Evolutionary conservation across 441 rosid species (phyloP).

Genomic region (Dalechampia spathulata): DNA sequence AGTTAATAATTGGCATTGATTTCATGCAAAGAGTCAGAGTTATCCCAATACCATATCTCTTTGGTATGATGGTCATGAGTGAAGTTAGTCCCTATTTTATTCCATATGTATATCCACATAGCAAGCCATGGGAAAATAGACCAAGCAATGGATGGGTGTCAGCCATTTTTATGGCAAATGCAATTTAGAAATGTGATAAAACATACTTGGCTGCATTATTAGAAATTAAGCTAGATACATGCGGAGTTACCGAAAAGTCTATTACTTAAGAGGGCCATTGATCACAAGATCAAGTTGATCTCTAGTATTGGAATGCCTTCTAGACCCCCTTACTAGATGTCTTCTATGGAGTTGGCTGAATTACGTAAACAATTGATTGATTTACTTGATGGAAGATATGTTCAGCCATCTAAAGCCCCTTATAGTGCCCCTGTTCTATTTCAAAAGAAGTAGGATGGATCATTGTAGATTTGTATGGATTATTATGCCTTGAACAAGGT

Average conservation of each 20-base stretch:
- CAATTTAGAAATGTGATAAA: not conserved
- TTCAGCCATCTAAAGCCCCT: not conserved
- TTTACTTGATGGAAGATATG: not conserved
- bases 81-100: not conserved
- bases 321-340: not conserved
- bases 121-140: not conserved
- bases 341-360: not conserved
- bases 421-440: not conserved
- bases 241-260: not conserved
- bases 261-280: not conserved
- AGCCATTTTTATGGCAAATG: rapidly evolving
- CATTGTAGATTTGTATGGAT: too few relatives aligned
- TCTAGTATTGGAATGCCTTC: not conserved
- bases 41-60: not conserved
- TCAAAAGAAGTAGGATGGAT: not conserved
- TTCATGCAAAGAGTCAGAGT: not conserved
- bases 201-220: too few relatives aligned
- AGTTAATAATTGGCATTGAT: too few relatives aligned
- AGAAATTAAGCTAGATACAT: not conserved
- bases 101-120: not conserved
- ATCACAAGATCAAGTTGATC: conserved; percentile 3
- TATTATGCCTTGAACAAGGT: too few relatives aligned
- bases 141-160: not conserved
- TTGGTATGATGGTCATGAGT: not conserved
- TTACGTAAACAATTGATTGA: not conserved